Evolutionary conservation across 2,329 filamentous ascomycete species (phyloP).

Genomic region (Aspergillus sergii): DNA sequence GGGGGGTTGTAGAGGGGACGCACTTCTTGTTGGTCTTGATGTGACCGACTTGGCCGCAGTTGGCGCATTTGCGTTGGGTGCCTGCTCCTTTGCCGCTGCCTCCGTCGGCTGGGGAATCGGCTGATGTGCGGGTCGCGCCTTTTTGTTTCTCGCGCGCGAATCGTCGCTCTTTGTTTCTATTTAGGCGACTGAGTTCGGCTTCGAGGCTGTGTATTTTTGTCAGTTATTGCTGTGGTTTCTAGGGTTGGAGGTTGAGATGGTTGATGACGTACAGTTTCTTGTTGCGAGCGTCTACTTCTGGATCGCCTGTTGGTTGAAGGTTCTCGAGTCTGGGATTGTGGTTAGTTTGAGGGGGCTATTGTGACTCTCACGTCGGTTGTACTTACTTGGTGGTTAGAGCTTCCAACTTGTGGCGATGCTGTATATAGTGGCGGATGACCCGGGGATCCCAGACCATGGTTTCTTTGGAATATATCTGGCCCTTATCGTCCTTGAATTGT

Average conservation of each 20-base stretch:
- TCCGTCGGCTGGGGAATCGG: constrained; percentile 46
- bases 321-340: constrained; percentile 55
- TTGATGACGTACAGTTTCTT: constrained; percentile 55
- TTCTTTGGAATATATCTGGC: constrained; percentile 62
- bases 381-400: constrained; percentile 74
- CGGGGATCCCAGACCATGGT: constrained; percentile 74
- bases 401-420: constrained; percentile 71
- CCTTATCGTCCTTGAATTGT: constrained; percentile 63
- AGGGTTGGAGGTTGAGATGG: not conserved
- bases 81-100: constrained; percentile 66
- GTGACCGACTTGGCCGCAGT: constrained; percentile 93
- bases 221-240: not conserved
- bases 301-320: constrained; percentile 66
- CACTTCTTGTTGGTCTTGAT: constrained; percentile 99
- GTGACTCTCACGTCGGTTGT: not conserved
- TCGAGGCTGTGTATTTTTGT: constrained; percentile 56
- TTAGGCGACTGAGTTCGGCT: constrained; percentile 77
- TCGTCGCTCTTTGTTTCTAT: constrained; percentile 88
- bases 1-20: constrained; percentile 8
- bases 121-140: constrained; percentile 54
- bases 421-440: constrained; percentile 87
- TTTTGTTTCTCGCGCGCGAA: constrained; percentile 91
- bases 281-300: constrained; percentile 65
- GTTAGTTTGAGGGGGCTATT: constrained; percentile 10
- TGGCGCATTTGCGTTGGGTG: constrained; percentile 85